Evolutionary conservation across 2,329 filamentous ascomycete genomes (phyloP).

Genomic region (Aspergillus chevalieri): DNA sequence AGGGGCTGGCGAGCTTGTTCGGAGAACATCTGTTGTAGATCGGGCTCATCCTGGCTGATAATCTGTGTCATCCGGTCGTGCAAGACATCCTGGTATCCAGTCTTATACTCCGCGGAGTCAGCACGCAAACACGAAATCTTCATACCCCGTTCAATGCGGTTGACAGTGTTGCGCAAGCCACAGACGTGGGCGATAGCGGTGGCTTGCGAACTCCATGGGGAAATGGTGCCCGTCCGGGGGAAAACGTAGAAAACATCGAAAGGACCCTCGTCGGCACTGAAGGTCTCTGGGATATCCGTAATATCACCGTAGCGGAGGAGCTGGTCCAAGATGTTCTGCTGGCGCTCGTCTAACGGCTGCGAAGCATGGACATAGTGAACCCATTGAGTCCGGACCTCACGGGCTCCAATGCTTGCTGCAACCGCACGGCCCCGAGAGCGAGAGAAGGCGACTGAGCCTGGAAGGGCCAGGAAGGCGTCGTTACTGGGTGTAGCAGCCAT

Average conservation of each 20-base stretch:
- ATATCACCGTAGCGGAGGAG: constrained; percentile 57
- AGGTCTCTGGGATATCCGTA: constrained; percentile 38
- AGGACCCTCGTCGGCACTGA: constrained; percentile 45
- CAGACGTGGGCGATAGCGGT: constrained; percentile 92
- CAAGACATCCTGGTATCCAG: constrained; percentile 58
- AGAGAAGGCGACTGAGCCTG: constrained; percentile 41
- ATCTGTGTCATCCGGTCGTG: constrained; percentile 96
- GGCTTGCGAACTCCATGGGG: constrained; percentile 95
- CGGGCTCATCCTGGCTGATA: constrained; percentile 61
- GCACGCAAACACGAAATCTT: constrained; percentile 59
- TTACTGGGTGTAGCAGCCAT: constrained; percentile 28
- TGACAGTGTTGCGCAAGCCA: constrained; percentile 63
- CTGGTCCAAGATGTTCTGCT: constrained; percentile 51
- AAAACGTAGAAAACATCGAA: constrained; percentile 63
- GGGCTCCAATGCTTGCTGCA: constrained; percentile 36
- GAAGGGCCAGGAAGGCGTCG: constrained; percentile 30
- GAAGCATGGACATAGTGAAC: constrained; percentile 62
- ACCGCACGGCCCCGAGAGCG: constrained; percentile 40
- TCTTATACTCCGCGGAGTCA: constrained; percentile 53
- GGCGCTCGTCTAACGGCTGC: constrained; percentile 40
- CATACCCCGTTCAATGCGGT: constrained; percentile 81
- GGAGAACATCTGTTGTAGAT: constrained; percentile 71
- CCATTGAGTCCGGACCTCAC: constrained; percentile 43
- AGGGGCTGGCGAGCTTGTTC: constrained; percentile 61
- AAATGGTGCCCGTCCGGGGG: constrained; percentile 75